Conservation (phyloP, 1,284 basidiomycete species). For the Cutaneotrichosporon sp. region DNA sequence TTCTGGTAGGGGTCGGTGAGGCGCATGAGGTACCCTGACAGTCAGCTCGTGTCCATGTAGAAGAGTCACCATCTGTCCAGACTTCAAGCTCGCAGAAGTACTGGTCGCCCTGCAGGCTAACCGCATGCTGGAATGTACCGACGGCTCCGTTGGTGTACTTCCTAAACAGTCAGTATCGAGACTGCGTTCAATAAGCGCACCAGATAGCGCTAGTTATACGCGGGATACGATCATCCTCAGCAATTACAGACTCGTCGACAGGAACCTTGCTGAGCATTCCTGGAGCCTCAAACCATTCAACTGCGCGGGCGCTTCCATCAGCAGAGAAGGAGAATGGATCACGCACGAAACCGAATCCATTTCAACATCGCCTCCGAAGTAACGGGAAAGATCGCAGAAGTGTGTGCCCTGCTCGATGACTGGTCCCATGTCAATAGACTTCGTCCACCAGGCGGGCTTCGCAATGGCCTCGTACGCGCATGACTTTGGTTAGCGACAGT, state of each 20-base stretch:
- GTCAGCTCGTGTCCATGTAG: not conserved
- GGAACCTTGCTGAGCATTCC: constrained; percentile 76
- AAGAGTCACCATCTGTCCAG: constrained; percentile 65
- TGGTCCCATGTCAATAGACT: constrained; percentile 71
- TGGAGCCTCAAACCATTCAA: constrained; percentile 86
- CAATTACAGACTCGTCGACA: constrained; percentile 47
- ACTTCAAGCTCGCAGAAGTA: constrained; percentile 92
- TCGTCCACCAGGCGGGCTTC: constrained; percentile 98
- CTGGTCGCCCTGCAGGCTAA: constrained; percentile 80
- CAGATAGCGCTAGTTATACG: constrained; percentile 47
- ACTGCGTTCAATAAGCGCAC: too few species aligned
- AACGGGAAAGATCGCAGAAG: constrained; percentile 66
- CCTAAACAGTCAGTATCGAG: constrained; percentile 8
- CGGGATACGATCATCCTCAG: constrained; percentile 47
- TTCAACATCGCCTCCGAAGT: constrained; percentile 97
- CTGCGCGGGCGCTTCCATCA: constrained; percentile 60
- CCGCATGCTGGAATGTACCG: constrained; percentile 80
- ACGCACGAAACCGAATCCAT: constrained; percentile 51
- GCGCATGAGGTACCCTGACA: constrained; percentile 50
- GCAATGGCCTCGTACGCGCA: constrained; percentile 61
- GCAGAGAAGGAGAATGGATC: too few species aligned
- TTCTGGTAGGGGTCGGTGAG: constrained; percentile 72
- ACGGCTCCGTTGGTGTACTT: constrained; percentile 94
- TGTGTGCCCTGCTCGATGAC: constrained; percentile 95
- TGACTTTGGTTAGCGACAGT: constrained; percentile 12